Percentiles rank a stretch among this genome's conserved stretches.
phyloP scores from a whole-genome alignment of 108 stramenopile genomes.

The Nitzschia sp. region DNA sequence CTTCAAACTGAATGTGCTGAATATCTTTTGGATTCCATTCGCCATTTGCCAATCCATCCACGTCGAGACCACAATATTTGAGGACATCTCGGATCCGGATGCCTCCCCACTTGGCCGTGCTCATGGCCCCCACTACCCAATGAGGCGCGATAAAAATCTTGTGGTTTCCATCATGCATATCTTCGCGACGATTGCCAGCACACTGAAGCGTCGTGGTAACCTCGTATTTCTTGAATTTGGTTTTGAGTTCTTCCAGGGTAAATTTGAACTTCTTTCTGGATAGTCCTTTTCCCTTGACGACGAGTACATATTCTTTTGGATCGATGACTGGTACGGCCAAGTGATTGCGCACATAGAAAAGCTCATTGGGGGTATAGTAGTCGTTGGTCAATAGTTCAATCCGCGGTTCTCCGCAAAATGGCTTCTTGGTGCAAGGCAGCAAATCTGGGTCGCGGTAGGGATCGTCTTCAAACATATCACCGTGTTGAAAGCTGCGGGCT shows the following conservation, averaged over 20 bases:
- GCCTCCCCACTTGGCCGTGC: constrained; percentile 80
- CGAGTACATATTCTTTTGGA: constrained; percentile 57
- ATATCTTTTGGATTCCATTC: constrained; percentile 60
- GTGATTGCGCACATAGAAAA: constrained; percentile 83
- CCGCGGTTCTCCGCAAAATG: constrained; percentile 78
- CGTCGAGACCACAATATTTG: constrained; percentile 44
- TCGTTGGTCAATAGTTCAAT: constrained; percentile 53
- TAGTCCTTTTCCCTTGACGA: constrained; percentile 49
- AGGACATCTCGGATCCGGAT: constrained; percentile 63
- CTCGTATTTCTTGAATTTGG: constrained; percentile 53
- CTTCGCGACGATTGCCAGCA: constrained; percentile 75
- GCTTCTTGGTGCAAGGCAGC: constrained; percentile 42
- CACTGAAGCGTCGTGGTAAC: constrained; percentile 79
- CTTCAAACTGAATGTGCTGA: constrained; percentile 71
- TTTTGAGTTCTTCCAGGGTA: constrained; percentile 66
- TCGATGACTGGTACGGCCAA: constrained; percentile 78
- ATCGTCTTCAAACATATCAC: constrained; percentile 60
- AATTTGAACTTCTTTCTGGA: constrained; percentile 45
- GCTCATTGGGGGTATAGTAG: constrained; percentile 76
- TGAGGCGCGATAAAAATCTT: constrained; percentile 48
- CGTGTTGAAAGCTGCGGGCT: constrained; percentile 5
- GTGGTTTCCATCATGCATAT: constrained; percentile 47
- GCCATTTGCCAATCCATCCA: constrained; percentile 59
- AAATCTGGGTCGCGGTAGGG: constrained; percentile 58
- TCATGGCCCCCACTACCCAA: constrained; percentile 78